Evolutionary conservation across 257 asterid genomes (phyloP).

Genomic region (Paraleonurus japonicus): DNA sequence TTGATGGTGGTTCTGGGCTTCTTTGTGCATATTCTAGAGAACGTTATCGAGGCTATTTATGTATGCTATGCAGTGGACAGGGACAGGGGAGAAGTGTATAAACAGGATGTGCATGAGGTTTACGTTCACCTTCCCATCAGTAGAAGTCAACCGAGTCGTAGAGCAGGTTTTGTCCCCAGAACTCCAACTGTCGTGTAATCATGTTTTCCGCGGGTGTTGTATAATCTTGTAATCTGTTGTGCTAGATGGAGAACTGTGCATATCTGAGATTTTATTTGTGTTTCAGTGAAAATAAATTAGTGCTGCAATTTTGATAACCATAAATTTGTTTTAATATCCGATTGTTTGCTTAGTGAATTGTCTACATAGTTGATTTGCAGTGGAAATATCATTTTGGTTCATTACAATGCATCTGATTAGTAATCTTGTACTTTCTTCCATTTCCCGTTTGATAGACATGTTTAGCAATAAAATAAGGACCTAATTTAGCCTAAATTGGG

Average conservation of each 20-base stretch:
- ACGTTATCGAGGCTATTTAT: slow-evolving; percentile 76
- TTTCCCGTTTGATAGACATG: no score
- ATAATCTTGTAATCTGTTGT: slow-evolving; percentile 38
- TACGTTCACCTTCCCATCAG: slow-evolving; percentile 90
- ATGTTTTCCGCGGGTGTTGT: slow-evolving; percentile 28
- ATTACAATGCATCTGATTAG: not conserved
- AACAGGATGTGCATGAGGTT: slow-evolving; percentile 88
- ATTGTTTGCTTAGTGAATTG: no score
- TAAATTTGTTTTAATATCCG: no score
- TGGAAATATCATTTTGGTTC: not conserved
- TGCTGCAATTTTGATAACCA: not conserved
- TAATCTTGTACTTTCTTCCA: not conserved
- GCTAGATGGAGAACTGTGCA: slow-evolving; percentile 33
- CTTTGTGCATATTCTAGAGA: slow-evolving; percentile 78
- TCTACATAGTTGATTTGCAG: no score
- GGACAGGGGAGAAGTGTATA: slow-evolving; percentile 83
- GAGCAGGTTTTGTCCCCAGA: slow-evolving; percentile 59
- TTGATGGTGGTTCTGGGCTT: slow-evolving; percentile 63
- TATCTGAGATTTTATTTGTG: slow-evolving; percentile 34
- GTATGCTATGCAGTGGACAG: slow-evolving; percentile 91
- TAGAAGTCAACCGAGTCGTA: slow-evolving; percentile 48
- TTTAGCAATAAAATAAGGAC: no score
- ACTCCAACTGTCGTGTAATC: slow-evolving; percentile 51
- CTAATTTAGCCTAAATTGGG: no score
- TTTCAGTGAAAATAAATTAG: slow-evolving; percentile 27